phyloP scores from a whole-genome alignment of 2,329 filamentous ascomycete species.

The Taxawa tesnikishii region DNA sequence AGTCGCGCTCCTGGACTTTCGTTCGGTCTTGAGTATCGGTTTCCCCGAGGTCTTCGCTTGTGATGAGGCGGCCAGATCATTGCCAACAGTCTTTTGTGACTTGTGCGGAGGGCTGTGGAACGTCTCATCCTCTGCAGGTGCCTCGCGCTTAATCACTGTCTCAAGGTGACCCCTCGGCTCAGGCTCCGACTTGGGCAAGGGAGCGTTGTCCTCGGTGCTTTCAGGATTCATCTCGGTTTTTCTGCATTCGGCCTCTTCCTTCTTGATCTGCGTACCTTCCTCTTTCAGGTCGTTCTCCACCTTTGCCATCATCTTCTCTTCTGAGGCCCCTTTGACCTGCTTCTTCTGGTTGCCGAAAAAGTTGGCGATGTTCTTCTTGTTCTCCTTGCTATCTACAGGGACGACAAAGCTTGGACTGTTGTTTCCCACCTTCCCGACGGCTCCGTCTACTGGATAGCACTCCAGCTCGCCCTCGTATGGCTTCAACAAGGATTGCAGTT shows the following conservation, averaged over 20 bases:
- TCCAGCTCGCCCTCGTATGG: constrained; percentile 71
- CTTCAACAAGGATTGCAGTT: constrained; percentile 66
- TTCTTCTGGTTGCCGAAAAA: constrained; percentile 61
- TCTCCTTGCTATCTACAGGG: constrained; percentile 71
- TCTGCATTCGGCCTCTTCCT: constrained; percentile 27
- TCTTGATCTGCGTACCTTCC: constrained; percentile 21
- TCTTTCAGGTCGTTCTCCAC: constrained; percentile 17
- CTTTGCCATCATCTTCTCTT: constrained; percentile 18
- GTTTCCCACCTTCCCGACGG: constrained; percentile 90
- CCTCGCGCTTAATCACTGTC: constrained; percentile 36
- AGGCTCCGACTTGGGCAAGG: constrained; percentile 28
- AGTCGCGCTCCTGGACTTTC: constrained; percentile 44
- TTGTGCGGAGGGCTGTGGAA: constrained; percentile 26
- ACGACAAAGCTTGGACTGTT: constrained; percentile 75
- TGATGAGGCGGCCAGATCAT: constrained; percentile 7
- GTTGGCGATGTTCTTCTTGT: constrained; percentile 87
- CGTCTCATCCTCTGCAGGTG: constrained; percentile 20
- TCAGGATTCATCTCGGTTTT: constrained; percentile 28
- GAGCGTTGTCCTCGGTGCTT: constrained; percentile 39
- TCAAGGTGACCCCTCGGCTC: constrained; percentile 14
- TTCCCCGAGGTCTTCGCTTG: constrained; percentile 12
- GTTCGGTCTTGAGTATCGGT: constrained; percentile 11
- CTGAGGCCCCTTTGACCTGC: constrained; percentile 18
- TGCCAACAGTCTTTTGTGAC: constrained; percentile 14
- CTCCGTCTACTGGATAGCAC: constrained; percentile 73